Percentiles rank a stretch among this genome's conserved stretches.
These are phyloP conservation scores for Cladosporium sp. DNA, from an alignment of 2,329 filamentous ascomycete species.

Conservation along the genomic window DNA sequence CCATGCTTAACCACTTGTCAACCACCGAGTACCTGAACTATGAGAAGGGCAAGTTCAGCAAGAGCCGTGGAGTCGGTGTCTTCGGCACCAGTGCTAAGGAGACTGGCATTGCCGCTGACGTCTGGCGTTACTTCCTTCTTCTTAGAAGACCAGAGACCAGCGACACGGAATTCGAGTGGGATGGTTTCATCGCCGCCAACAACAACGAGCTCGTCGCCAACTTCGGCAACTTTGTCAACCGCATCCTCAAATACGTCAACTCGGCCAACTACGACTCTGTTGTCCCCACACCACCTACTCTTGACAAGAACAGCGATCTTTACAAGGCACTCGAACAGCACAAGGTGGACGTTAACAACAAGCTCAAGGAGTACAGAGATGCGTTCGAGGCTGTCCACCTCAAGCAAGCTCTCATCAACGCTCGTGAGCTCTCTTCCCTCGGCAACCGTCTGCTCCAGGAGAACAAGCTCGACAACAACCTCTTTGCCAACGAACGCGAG, in stretches of 20 bases:
- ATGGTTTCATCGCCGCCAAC: conserved; percentile 74
- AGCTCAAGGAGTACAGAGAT: conserved; percentile 62
- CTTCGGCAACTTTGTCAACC: conserved; percentile 56
- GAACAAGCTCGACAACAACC: conserved; percentile 56
- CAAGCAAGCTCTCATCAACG: conserved; percentile 59
- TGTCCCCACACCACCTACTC: conserved; percentile 46
- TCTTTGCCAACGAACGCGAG: conserved; percentile 55
- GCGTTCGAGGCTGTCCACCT: conserved; percentile 69
- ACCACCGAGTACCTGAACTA: conserved; percentile 90
- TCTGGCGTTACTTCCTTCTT: conserved; percentile 92
- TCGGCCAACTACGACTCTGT: conserved; percentile 65
- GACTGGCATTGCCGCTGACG: conserved; percentile 75
- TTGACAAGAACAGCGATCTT: conserved; percentile 20
- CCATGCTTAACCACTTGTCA: conserved; percentile 79
- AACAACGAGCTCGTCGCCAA: conserved; percentile 83
- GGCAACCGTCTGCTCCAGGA: conserved; percentile 58
- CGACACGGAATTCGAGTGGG: conserved; percentile 89
- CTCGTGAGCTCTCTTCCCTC: conserved; percentile 61
- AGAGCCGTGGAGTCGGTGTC: conserved; percentile 82
- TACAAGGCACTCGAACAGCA: conserved; percentile 32
- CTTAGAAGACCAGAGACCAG: conserved; percentile 78
- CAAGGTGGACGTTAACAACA: conserved; percentile 59
- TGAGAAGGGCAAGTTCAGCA: conserved; percentile 86
- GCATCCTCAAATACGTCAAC: conserved; percentile 64
- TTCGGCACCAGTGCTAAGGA: conserved; percentile 87